A percentile compares a stretch with the other conserved stretches of the same genome.
Evolutionary conservation across 352 stramenopile species (phyloP).

Genomic region (Phytophthora hybrid): DNA sequence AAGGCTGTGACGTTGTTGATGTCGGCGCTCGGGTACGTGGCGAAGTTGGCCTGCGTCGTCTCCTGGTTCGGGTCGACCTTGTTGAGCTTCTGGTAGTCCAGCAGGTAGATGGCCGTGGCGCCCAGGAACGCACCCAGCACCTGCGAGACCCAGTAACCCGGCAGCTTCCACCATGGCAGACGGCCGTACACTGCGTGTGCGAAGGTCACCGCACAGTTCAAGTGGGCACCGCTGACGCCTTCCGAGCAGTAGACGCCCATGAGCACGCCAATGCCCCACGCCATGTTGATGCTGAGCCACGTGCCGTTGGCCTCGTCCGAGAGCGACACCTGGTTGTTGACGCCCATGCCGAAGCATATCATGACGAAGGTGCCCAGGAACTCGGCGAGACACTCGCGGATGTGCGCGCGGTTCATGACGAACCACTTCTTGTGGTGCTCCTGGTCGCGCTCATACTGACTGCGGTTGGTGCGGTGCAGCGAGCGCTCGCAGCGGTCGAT

Average conservation of each 20-base stretch:
- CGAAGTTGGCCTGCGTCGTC: conserved; percentile 14
- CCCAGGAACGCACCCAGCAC: conserved; percentile 11
- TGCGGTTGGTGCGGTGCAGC: conserved; percentile 19
- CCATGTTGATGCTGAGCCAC: conserved; percentile 11
- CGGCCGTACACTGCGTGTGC: conserved; percentile 4
- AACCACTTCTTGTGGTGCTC: conserved; percentile 18
- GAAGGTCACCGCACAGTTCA: conserved; percentile 3
- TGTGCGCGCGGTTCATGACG: conserved; percentile 13
- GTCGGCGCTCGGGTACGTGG: conserved; percentile 17
- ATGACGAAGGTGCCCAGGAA: conserved; percentile 21
- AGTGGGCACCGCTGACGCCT: conserved; percentile 14
- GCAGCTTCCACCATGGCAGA: conserved; percentile 6
- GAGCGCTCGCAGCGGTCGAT: conserved; percentile 28
- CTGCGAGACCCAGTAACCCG: conserved; percentile 10
- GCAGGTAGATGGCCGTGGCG: conserved; percentile 10
- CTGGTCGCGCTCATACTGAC: conserved; percentile 10
- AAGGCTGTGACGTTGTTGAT: conserved; percentile 21
- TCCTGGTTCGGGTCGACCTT: conserved; percentile 13
- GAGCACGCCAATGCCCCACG: conserved; percentile 18
- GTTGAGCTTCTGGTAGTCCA: conserved; percentile 21
- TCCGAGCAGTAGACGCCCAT: conserved; percentile 25
- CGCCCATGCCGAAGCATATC: conserved; percentile 21
- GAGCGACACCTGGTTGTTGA: conserved; percentile 21
- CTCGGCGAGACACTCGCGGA: conserved; percentile 11
- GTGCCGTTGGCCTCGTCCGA: conserved; percentile 14